Evolutionary conservation across 805 yeast genomes (phyloP).

Genomic region (Candida berthetii): DNA sequence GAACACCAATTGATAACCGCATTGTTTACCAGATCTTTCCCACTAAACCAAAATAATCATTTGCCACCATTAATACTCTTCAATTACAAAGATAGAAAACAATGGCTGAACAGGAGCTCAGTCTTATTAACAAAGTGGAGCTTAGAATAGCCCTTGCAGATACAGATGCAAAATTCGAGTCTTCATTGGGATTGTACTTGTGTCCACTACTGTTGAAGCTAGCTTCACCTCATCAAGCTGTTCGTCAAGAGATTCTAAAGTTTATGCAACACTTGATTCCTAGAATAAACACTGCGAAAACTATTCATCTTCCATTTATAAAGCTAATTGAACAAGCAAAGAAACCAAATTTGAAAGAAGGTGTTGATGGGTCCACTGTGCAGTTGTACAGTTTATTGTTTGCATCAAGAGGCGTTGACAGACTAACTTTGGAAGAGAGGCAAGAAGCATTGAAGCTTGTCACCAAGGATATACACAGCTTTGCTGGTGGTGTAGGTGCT

Average conservation of each 20-base stretch:
- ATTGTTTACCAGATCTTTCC: not conserved
- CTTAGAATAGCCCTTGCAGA: conserved; percentile 73
- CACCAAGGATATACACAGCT: conserved; percentile 37
- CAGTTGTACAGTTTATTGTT: conserved; percentile 59
- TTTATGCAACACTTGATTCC: conserved; percentile 63
- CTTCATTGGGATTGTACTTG: conserved; percentile 53
- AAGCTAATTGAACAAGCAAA: conserved; percentile 61
- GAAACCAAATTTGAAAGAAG: conserved; percentile 37
- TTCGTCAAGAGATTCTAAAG: conserved; percentile 60
- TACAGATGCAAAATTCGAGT: conserved; percentile 56
- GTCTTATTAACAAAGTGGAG: conserved; percentile 72
- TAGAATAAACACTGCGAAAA: conserved; percentile 50
- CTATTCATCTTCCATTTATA: conserved; percentile 56
- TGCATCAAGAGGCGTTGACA: conserved; percentile 59
- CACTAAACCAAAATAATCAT: too few species aligned
- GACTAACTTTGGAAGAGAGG: conserved; percentile 35
- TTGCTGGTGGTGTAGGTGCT: conserved; percentile 36
- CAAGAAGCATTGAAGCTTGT: conserved; percentile 39
- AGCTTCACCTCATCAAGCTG: conserved; percentile 61
- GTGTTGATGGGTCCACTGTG: conserved; percentile 42
- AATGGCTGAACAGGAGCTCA: conserved; percentile 40
- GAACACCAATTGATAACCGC: not conserved
- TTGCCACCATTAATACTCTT: not conserved
- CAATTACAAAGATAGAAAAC: not conserved
- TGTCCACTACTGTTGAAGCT: conserved; percentile 77